Conservation (phyloP, 768 basidiomycete species). For the Mycena maculata region DNA sequence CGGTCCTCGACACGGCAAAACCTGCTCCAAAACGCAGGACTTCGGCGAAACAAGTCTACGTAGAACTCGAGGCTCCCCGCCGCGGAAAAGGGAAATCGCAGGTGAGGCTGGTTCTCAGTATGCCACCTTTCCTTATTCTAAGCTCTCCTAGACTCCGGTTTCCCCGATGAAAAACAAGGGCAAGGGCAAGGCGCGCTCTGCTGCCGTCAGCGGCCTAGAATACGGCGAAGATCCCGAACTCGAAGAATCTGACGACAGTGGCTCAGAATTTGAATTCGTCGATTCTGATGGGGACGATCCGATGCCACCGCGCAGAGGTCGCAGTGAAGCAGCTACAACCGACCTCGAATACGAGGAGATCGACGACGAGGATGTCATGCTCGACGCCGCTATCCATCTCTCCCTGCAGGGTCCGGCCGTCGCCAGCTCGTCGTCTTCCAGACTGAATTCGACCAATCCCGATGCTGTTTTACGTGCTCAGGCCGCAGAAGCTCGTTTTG, state of each 20-base stretch:
- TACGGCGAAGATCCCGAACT: slow-evolving; percentile 51
- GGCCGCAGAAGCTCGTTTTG: slow-evolving; percentile 66
- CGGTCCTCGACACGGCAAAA: slow-evolving; percentile 10
- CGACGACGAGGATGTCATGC: slow-evolving; percentile 65
- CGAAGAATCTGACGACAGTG: slow-evolving; percentile 67
- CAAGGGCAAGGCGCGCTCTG: slow-evolving; percentile 50
- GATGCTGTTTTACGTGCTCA: slow-evolving; percentile 59
- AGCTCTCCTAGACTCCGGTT: slow-evolving; percentile 9
- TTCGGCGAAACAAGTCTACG: slow-evolving; percentile 28
- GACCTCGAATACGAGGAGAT: slow-evolving; percentile 52
- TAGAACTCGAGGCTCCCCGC: slow-evolving; percentile 25
- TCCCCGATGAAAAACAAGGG: slow-evolving; percentile 42
- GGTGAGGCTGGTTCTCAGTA: slow-evolving; percentile 32
- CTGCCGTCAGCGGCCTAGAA: slow-evolving; percentile 48
- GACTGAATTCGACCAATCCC: slow-evolving; percentile 50
- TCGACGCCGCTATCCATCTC: slow-evolving; percentile 65
- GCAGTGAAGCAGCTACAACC: slow-evolving; percentile 33
- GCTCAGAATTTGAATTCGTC: slow-evolving; percentile 77
- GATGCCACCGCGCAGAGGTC: slow-evolving; percentile 23
- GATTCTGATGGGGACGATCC: slow-evolving; percentile 38
- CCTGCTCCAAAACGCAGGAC: slow-evolving; percentile 27
- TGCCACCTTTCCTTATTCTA: slow-evolving; percentile 1
- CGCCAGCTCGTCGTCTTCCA: slow-evolving; percentile 51
- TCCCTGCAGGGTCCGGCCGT: slow-evolving; percentile 58
- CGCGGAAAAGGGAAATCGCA: slow-evolving; percentile 37